These are phyloP conservation scores for Balakata baccata DNA, from an alignment of 345 rosid species.

Conservation along the genomic window DNA sequence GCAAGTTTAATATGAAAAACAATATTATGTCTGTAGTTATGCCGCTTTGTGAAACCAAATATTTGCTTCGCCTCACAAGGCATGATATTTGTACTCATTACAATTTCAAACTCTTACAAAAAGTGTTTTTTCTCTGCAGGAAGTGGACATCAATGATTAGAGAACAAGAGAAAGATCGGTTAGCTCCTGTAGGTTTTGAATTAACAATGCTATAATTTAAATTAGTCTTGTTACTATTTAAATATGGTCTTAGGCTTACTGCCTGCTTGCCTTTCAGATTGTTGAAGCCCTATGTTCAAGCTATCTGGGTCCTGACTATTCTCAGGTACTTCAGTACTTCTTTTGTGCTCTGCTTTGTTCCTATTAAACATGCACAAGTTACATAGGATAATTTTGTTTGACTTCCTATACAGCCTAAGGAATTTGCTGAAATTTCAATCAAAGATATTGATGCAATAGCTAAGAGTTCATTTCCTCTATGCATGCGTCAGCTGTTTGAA, in stretches of 20 bases:
- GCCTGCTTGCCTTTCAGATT: constrained; percentile 43
- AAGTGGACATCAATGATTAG: constrained; percentile 77
- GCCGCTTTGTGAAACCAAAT: neutral
- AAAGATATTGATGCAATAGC: constrained; percentile 77
- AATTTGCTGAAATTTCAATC: constrained; percentile 64
- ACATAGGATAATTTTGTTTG: neutral
- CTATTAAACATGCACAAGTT: constrained; percentile 11
- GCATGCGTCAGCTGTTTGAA: constrained; percentile 87
- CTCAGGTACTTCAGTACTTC: constrained; percentile 52
- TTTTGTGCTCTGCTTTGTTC: neutral
- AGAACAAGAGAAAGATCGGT: constrained; percentile 85
- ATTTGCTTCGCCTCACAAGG: neutral
- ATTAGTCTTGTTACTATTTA: constrained; percentile 9
- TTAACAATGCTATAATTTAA: constrained; percentile 16
- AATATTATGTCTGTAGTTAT: too few species aligned
- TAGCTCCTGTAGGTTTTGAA: constrained; percentile 65
- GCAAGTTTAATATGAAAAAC: neutral
- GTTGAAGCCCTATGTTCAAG: constrained; percentile 73
- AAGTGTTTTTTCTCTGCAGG: constrained; percentile 37
- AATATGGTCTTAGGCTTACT: constrained; percentile 5
- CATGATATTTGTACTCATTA: neutral
- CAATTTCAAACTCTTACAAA: neutral
- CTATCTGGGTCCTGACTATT: constrained; percentile 87
- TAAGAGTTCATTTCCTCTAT: constrained; percentile 83
- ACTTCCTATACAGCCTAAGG: constrained; percentile 54